Conservation (phyloP, 352 stramenopile species). For the Phytophthora sansomeana region DNA sequence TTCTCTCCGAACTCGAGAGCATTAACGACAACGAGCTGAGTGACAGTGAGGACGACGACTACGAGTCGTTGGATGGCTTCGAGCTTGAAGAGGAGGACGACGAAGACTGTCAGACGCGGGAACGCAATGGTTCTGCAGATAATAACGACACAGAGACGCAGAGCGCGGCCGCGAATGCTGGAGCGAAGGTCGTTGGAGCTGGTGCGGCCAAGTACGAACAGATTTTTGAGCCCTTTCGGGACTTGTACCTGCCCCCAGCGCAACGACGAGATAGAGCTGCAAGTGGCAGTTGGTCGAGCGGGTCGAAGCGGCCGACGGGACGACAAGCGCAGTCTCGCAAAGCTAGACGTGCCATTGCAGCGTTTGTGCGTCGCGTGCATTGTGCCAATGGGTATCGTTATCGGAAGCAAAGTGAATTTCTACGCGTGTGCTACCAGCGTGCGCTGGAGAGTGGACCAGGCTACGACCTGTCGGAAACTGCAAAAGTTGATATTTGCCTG, state of each 20-base stretch:
- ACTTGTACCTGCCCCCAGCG: constrained; percentile 50
- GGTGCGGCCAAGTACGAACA: constrained; percentile 48
- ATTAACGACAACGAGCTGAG: constrained; percentile 35
- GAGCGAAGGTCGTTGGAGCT: constrained; percentile 16
- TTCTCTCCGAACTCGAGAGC: constrained; percentile 40
- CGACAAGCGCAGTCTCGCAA: constrained; percentile 31
- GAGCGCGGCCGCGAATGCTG: neutral
- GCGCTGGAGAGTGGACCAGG: constrained; percentile 53
- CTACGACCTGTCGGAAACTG: constrained; percentile 26
- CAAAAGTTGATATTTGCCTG: constrained; percentile 17
- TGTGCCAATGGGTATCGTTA: constrained; percentile 60
- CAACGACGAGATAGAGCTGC: neutral
- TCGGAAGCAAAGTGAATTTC: constrained; percentile 70
- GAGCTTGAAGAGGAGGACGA: constrained; percentile 37
- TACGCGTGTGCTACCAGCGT: constrained; percentile 66
- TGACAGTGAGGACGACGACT: constrained; percentile 45
- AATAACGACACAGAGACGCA: constrained; percentile 20
- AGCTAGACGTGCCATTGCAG: constrained; percentile 42
- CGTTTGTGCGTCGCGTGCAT: constrained; percentile 48
- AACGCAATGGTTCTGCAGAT: constrained; percentile 27
- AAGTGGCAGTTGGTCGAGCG: neutral
- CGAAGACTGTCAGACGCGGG: constrained; percentile 18
- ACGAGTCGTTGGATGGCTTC: constrained; percentile 39
- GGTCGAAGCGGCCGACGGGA: constrained; percentile 5
- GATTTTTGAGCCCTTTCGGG: constrained; percentile 63